Evolutionary conservation across 345 rosid species (phyloP).

Genomic region (Toxicodendron radicans): DNA sequence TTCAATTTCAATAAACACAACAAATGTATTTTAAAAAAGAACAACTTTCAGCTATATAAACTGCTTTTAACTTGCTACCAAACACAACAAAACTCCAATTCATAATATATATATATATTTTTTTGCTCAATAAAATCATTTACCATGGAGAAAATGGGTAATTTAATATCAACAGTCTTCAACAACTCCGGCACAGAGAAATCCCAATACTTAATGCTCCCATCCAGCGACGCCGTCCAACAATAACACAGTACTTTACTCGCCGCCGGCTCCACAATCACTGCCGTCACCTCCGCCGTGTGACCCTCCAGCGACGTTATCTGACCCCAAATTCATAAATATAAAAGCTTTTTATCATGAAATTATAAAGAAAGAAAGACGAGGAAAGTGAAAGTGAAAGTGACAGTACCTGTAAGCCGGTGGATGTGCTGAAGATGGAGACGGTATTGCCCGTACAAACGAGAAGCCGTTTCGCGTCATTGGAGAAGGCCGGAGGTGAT

Average conservation of each 20-base stretch:
- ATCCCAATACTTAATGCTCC: slow-evolving; percentile 90
- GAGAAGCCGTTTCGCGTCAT: slow-evolving; percentile 81
- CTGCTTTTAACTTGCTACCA: background rate
- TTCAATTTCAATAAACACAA: too few relatives aligned
- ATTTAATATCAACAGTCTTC: slow-evolving; percentile 56
- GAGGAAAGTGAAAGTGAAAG: background rate
- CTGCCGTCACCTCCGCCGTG: slow-evolving; percentile 66
- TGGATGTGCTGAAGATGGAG: slow-evolving; percentile 79
- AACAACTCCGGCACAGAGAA: slow-evolving; percentile 73
- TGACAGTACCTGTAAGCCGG: slow-evolving; percentile 66
- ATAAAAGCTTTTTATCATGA: background rate
- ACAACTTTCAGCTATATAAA: too few relatives aligned
- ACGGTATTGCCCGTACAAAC: slow-evolving; percentile 75
- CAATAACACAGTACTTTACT: slow-evolving; percentile 61
- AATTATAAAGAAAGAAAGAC: background rate
- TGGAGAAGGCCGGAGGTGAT: slow-evolving; percentile 87
- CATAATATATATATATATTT: too few relatives aligned
- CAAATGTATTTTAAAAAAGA: too few relatives aligned
- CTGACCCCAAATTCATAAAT: slow-evolving; percentile 24
- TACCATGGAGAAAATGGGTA: slow-evolving; percentile 83
- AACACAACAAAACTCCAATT: background rate
- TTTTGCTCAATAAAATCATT: background rate
- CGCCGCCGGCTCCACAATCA: slow-evolving; percentile 74
- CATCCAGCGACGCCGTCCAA: slow-evolving; percentile 96
- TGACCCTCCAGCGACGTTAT: slow-evolving; percentile 81